Evolutionary conservation across 2,329 filamentous ascomycete species (phyloP), one percentile per base, ranked within the genome.

Genomic region (Zasmidium cellare): DNA sequence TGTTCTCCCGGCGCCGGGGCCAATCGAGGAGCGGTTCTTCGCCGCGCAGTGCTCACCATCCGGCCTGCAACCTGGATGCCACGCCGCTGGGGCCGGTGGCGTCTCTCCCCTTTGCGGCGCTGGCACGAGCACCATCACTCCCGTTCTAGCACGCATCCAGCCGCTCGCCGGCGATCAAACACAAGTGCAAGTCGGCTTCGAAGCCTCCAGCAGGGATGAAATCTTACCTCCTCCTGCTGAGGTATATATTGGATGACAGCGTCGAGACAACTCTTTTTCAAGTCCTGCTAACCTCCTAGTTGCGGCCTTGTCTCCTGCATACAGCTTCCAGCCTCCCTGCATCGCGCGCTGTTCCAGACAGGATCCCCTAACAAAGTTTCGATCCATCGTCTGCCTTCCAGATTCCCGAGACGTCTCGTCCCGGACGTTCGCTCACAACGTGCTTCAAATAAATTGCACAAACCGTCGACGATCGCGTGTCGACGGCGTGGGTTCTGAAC

Each of bases 111-210:
- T 19, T 45, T 46, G 20, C 14, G 25, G 51, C 35, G 16, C 38
- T 46, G 9, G 51, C 38, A 46, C 38, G 41, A 53, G 51, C 41
- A 53, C 51, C 16, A 31, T 46, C 24, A 22, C 41, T 22, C n/a
- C 31, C 24, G 22, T 11, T 46, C 25, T 24, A 31, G 19, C 45
- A 25, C 20, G 9, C 25, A 53, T 53, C 16, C 44, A 53, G 51
- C 38, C 31, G 35, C 41, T 41, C n/a, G 20, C 46, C 51, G 51
- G 23, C 51, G 51, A 53, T 53, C 51, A 53, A 53, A 46, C 51
- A 28, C 51, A 25, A 46, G 51, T 16, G 24, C 47, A 24, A 50
- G 47, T 50, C 47, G 47, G 23, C 24, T n/a, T 50, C 47, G 18
- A 24, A 50, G 23, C 47, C 16, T 12, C 14, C 25, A 22, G 12